These are phyloP conservation scores for Hericium erinaceus DNA, from an alignment of 768 basidiomycete genomes.

Conservation along the genomic window DNA sequence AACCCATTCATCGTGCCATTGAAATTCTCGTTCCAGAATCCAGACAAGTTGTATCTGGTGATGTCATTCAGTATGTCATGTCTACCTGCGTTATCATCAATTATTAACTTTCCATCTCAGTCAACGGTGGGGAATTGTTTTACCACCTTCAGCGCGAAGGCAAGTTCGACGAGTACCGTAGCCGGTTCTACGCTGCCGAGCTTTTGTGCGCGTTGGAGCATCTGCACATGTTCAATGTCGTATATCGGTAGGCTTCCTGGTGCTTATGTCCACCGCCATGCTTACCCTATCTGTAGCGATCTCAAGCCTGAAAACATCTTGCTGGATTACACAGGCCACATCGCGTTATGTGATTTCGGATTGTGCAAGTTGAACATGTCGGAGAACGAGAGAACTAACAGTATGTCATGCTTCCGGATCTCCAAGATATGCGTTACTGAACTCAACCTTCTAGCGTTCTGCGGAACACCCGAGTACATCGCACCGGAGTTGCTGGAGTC, in stretches of 20 bases:
- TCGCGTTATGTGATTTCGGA: slow-evolving; percentile 97
- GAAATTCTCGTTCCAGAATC: slow-evolving; percentile 98
- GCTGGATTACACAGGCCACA: slow-evolving; percentile 95
- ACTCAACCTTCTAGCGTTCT: slow-evolving; percentile 42
- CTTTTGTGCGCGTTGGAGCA: slow-evolving; percentile 91
- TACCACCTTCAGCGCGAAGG: slow-evolving; percentile 96
- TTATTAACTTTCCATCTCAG: slow-evolving; percentile 27
- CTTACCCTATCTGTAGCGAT: slow-evolving; percentile 42
- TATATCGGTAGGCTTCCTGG: slow-evolving; percentile 62
- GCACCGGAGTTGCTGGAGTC: slow-evolving; percentile 95
- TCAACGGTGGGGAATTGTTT: slow-evolving; percentile 96
- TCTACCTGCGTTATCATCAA: neutral
- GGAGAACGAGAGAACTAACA: slow-evolving; percentile 95
- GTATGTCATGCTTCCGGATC: slow-evolving; percentile 30
- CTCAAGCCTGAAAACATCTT: slow-evolving; percentile 98
- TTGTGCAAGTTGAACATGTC: slow-evolving; percentile 96
- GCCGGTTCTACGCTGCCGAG: slow-evolving; percentile 97
- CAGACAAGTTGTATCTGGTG: slow-evolving; percentile 93
- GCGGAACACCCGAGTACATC: slow-evolving; percentile 98
- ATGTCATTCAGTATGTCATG: slow-evolving; percentile 79
- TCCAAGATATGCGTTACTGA: neutral
- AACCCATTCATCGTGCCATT: slow-evolving; percentile 98
- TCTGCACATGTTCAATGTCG: slow-evolving; percentile 94
- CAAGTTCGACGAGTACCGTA: slow-evolving; percentile 88
- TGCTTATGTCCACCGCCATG: neutral